Evolutionary conservation across 2,329 filamentous ascomycete genomes (phyloP).

Genomic region (Sporothrix curviconia): DNA sequence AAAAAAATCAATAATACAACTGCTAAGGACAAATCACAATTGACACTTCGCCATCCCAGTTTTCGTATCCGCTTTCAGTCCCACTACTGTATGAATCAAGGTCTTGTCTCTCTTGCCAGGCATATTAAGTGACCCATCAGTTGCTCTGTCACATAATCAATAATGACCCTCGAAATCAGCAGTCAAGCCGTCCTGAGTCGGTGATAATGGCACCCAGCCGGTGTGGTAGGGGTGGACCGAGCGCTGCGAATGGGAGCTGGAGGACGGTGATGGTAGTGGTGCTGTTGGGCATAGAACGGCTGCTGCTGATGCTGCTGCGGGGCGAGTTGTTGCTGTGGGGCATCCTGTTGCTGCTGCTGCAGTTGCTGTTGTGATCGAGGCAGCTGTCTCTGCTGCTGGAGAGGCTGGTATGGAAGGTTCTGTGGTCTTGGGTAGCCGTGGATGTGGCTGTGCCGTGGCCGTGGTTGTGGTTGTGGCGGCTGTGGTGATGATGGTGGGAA

Average conservation of each 20-base stretch:
- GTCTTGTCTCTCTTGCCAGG: too few relatives aligned
- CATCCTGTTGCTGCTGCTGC: not conserved
- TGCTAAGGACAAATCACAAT: not conserved
- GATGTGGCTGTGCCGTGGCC: not conserved
- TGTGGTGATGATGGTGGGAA: constrained; percentile 20
- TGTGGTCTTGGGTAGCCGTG: not conserved
- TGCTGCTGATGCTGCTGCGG: not conserved
- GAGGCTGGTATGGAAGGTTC: not conserved
- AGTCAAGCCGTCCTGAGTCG: not conserved
- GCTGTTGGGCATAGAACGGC: not conserved
- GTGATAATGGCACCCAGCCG: constrained; percentile 3
- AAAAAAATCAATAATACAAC: too few relatives aligned
- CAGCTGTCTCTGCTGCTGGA: not conserved
- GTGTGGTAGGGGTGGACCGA: not conserved
- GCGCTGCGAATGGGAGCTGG: not conserved
- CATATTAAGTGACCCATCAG: too few relatives aligned
- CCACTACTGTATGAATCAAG: not conserved
- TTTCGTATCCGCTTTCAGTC: not conserved
- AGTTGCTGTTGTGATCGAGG: not conserved
- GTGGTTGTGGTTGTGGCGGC: not conserved
- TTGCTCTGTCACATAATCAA: not conserved
- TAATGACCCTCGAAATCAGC: not conserved
- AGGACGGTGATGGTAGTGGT: not conserved
- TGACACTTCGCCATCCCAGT: not conserved
- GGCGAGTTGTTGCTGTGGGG: not conserved